Base-by-base conservation (phyloP, 2,329 filamentous ascomycete genomes). In the Neonectria ditissima region DNA sequence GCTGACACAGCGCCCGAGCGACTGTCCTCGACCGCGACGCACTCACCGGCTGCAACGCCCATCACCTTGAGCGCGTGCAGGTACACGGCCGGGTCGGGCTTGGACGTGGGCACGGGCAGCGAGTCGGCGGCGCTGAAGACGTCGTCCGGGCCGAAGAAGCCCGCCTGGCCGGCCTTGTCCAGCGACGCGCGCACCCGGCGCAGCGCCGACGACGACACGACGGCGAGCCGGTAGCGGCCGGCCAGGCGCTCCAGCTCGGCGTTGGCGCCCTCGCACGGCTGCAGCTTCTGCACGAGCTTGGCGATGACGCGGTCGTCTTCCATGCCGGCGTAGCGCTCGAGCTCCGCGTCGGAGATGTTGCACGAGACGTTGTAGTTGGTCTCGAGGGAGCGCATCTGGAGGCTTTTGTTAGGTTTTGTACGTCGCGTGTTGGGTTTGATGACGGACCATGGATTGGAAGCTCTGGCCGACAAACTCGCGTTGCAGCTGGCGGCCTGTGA, bases 281-380 rank as follows among this genome's bases (percentile, higher is more conserved):
- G 50, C 18, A 52, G 50, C 20, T 52, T 39, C 50, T 52, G 50
- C 50, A 52, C 26, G 11, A 52, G 50, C 50, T 52, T 52, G 50
- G 50, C 39, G 50, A 52, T 52, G 50, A 52, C 50, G 22, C 50
- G 50, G 30, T 52, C 50, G 50, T 52, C 50, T 20, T 52, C 50
- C 50, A 52, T 26, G 32, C 30, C 32, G 13, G 50, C 50, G 32
- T 52, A 52, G 50, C 26, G 32, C 50, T 52, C 50, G 18, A 52
- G 50, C 50, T 52, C 50, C 5, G 14, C 8, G 20, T 52, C 32
- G 11, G 50, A 52, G 1, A 52, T 22, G 32, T n/a, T 52, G 18
- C 50, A 52, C 20, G 50, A 52, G 50, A 52, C 50, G 8, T 52
- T 52, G 32, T 52, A 52, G 18, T 52, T 52, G 4, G 30, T 3